Evolutionary conservation across 371 early-diverging fungal genomes (phyloP).

Genomic region (Phascolomyces articulosus): DNA sequence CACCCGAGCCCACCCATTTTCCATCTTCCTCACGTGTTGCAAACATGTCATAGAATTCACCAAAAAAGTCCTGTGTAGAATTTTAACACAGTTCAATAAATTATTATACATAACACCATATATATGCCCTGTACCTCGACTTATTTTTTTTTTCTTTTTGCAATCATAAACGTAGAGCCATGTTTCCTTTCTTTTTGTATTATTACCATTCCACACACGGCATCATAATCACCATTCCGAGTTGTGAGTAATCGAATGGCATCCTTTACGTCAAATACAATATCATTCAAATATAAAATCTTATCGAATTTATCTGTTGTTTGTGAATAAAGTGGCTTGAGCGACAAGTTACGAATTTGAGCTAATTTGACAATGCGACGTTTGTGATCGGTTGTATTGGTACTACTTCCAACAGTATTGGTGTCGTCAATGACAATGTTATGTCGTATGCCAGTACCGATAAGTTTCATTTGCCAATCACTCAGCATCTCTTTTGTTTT

Average conservation of each 20-base stretch:
- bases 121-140: too few species aligned
- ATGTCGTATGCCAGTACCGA: conserved; percentile 13
- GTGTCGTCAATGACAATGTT: conserved; percentile 15
- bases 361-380: conserved; percentile 28
- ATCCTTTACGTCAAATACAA: conserved; percentile 19
- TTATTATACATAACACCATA: too few species aligned
- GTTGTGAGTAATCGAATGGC: conserved; percentile 24
- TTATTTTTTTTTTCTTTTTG: too few species aligned
- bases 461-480: conserved; percentile 10
- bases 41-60: conserved; percentile 30
- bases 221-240: conserved; percentile 26
- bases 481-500: conserved; percentile 18
- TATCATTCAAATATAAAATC: conserved; percentile 34
- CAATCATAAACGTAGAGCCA: too few species aligned
- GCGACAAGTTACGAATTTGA: conserved; percentile 25
- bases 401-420: not conserved
- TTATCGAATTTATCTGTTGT: conserved; percentile 14
- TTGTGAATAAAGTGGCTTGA: conserved; percentile 17
- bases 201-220: conserved; percentile 26
- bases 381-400: not conserved
- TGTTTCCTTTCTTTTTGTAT: too few species aligned
- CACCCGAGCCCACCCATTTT: conserved; percentile 24
- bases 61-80: conserved; percentile 21
- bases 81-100: too few species aligned
- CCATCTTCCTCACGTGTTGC: conserved; percentile 30